A percentile compares a stretch with the other conserved stretches of the same genome.
phyloP scores from a whole-genome alignment of 306 rosid species.

The Cucurbita argyrosperma region DNA sequence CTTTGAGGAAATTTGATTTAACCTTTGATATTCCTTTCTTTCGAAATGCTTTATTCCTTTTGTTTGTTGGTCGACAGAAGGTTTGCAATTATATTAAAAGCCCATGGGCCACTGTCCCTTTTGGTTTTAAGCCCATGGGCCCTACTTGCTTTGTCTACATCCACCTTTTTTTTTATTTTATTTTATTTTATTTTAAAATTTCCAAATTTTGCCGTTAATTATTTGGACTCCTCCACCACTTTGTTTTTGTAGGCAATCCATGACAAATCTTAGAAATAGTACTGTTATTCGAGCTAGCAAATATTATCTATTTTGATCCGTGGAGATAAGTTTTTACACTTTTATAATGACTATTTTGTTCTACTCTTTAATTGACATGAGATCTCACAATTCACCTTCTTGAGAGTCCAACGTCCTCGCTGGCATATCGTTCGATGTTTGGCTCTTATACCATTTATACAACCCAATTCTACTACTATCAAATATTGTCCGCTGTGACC shows the following conservation, averaged over 20 bases:
- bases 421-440: too few relatives aligned
- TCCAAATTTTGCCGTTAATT: not conserved
- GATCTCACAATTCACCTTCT: too few relatives aligned
- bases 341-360: too few relatives aligned
- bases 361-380: too few relatives aligned
- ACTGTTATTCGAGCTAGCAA: too few relatives aligned
- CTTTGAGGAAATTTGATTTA: not conserved
- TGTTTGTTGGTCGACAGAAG: slow-evolving; percentile 25
- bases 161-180: not conserved
- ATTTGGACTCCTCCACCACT: not conserved
- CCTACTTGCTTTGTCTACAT: slow-evolving; percentile 57
- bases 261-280: not conserved
- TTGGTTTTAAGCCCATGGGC: slow-evolving; percentile 24
- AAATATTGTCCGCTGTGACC: too few relatives aligned
- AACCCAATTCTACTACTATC: too few relatives aligned
- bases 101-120: slow-evolving; percentile 15
- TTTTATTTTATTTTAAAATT: not conserved
- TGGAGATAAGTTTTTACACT: too few relatives aligned
- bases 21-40: not conserved
- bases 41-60: slow-evolving; percentile 38
- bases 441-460: too few relatives aligned
- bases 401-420: too few relatives aligned
- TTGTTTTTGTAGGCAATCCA: not conserved
- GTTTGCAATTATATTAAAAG: slow-evolving; percentile 1
- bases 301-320: too few relatives aligned